Conservation (phyloP, 2,329 filamentous ascomycete genomes). For the Myriosclerotinia scirpicola region DNA sequence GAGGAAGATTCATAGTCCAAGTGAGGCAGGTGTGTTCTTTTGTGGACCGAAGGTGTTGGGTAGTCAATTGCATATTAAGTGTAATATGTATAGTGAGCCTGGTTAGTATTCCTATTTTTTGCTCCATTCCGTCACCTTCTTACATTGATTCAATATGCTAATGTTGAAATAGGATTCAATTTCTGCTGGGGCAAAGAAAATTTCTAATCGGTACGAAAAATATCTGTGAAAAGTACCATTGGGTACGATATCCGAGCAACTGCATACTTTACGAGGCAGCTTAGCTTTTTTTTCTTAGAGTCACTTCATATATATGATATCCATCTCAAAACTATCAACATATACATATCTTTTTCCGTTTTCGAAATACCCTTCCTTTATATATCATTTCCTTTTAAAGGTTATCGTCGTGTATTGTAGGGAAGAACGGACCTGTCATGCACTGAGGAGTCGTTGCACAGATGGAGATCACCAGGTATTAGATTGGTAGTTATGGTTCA, state of each 20-base stretch:
- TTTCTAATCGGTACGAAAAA: slow-evolving; percentile 43
- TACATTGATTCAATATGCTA: slow-evolving; percentile 4
- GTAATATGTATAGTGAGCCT: slow-evolving; percentile 84
- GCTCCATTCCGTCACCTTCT: neutral
- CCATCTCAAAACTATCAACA: neutral
- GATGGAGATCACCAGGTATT: neutral
- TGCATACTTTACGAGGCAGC: neutral
- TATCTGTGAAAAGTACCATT: too few relatives aligned
- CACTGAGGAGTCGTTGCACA: neutral
- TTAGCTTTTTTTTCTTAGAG: neutral
- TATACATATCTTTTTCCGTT: neutral
- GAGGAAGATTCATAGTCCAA: slow-evolving; percentile 71
- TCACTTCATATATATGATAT: neutral
- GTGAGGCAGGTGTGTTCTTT: slow-evolving; percentile 79
- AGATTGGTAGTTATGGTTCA: neutral
- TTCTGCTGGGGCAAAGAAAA: slow-evolving; percentile 52
- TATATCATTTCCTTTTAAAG: neutral
- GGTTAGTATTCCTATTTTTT: slow-evolving; percentile 56
- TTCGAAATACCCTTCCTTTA: slow-evolving; percentile 7
- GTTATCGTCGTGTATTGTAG: neutral
- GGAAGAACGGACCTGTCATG: neutral
- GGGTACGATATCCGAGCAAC: neutral
- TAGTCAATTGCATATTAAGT: slow-evolving; percentile 75
- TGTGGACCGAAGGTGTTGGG: slow-evolving; percentile 80
- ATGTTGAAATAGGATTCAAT: slow-evolving; percentile 35